A percentile compares a stretch with the other conserved stretches of the same genome.
Conservation (phyloP, 1,284 basidiomycete genomes). For the Ustilago lituana region DNA sequence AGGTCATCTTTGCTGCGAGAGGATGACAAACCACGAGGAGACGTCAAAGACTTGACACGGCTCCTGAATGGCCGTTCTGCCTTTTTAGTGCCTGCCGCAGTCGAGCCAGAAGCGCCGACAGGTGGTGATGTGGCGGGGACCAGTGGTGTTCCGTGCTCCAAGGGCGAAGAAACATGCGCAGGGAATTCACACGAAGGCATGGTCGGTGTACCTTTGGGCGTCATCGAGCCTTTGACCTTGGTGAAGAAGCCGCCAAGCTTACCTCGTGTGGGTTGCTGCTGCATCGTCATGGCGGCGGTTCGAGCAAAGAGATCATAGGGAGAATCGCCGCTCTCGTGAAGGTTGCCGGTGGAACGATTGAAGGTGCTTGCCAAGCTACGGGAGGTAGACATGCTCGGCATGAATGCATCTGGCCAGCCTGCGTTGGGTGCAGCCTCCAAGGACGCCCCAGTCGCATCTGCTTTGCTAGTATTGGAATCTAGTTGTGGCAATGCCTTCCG, state of each 20-base stretch:
- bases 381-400: conserved; percentile 18
- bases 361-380: conserved; percentile 27
- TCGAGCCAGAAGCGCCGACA: neutral
- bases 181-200: conserved; percentile 6
- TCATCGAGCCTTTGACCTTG: conserved; percentile 25
- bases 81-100: conserved; percentile 1
- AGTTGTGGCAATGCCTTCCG: neutral
- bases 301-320: conserved; percentile 3
- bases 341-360: conserved; percentile 32
- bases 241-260: conserved; percentile 29
- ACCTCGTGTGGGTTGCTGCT: conserved; percentile 11
- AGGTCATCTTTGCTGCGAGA: conserved; percentile 20
- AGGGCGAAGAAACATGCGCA: conserved; percentile 1
- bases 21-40: conserved; percentile 17
- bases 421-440: neutral
- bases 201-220: conserved; percentile 15
- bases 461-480: neutral
- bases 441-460: no score
- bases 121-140: conserved; percentile 2
- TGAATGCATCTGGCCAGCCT: conserved; percentile 6
- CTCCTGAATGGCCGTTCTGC: conserved; percentile 14
- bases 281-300: neutral
- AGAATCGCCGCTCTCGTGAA: conserved; percentile 6
- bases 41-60: conserved; percentile 38
- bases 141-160: neutral